Evolutionary conservation across 1,139 yeast species (phyloP), one percentile per base, ranked within the genome.

Genomic region (Saccharomycopsis hybrid): DNA sequence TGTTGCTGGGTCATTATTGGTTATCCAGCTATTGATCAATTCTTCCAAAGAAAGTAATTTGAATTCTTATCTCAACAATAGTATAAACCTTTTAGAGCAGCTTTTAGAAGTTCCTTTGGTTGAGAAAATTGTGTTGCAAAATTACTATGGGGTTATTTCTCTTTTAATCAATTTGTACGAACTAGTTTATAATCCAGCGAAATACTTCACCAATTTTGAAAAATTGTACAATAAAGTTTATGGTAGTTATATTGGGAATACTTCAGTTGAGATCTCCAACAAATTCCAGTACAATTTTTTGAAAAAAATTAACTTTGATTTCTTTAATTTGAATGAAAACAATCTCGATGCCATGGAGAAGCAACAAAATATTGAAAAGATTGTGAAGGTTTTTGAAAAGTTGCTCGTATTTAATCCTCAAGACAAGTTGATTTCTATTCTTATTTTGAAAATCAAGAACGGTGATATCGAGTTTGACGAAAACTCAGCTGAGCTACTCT

Each of bases 91-190:
- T 11, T 13, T 52, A 5, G 53, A 52, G 30, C 30, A 29, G 28
- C 29, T 52, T 8, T 24, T 52, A 7, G 32, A 36, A 8, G 35
- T 31, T 5, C 28, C 39, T 3, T 9, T 9, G 4, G 35, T 35
- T 2, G 30, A 36, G n/a, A 24, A 37, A 13, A 30, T 40, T 4
- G n/a, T 40, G 36, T 32, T 44, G 28, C 37, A 28, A n/a, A 44
- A 44, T 35, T 50, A 47, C 38, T 44, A 41, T 44, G 51, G 51
- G 3, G 36, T 50, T 35, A 32, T 45, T 24, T 38, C 45, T n/a
- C 37, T 52, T 8, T 46, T 52, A 31, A 27, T 48, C 24, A 47
- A 43, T 37, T 50, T 52, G 39, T 52, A 50, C 40, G 49, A 52
- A 31, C 39, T 47, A 4, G 43, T 44, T 11, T 44, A 38, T 5